Base-by-base conservation (phyloP, 768 basidiomycete genomes). In the Mycena galopus region DNA sequence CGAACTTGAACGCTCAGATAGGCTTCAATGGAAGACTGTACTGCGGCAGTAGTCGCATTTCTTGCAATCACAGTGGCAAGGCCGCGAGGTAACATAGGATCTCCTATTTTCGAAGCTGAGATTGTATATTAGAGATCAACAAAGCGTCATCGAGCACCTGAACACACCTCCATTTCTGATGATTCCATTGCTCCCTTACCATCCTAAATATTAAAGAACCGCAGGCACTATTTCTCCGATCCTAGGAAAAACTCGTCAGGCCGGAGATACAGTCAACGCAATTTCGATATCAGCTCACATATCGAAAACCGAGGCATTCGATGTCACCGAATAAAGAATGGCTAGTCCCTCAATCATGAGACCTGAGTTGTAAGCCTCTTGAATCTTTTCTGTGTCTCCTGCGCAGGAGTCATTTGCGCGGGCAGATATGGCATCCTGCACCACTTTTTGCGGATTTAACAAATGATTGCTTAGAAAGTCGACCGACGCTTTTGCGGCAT, bases 251-350 rank as follows among this genome's bases (percentile, higher is more conserved):
- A 21, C 1, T 9, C 39, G n/a, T 35, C n/a, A 58, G 23, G 37
- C 10, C 1, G 19, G 17, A 32, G 4, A 53, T 29, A 5, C 4
- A 37, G 27, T n/a, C n/a, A n/a, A 11, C 4, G 30, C 29, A 23
- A 61, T 1, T 19, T 2, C 7, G 25, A n/a, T 9, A 39, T 59
- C 33, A n/a, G 62, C 73, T 47, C 39, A 74, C 73, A 59, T 25
- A n/a, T 57, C 37, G 10, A 63, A 51, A 21, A 60, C 42, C 7
- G 68, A 21, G 27, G 50, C 35, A 67, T 71, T 64, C 11, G 29
- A n/a, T 19, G 69, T 63, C n/a, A 74, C 32, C 19, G 73, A 74
- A 59, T 65, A 59, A 39, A 74, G 65, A 25, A 66, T 71, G 27
- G 73, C 51, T 19, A 74, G n/a, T 30, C 69, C 73, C 29, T 44